Percentiles rank a stretch among this genome's conserved stretches.
Evolutionary conservation across 805 yeast species (phyloP).

Genomic region (Kazachstania africana): DNA sequence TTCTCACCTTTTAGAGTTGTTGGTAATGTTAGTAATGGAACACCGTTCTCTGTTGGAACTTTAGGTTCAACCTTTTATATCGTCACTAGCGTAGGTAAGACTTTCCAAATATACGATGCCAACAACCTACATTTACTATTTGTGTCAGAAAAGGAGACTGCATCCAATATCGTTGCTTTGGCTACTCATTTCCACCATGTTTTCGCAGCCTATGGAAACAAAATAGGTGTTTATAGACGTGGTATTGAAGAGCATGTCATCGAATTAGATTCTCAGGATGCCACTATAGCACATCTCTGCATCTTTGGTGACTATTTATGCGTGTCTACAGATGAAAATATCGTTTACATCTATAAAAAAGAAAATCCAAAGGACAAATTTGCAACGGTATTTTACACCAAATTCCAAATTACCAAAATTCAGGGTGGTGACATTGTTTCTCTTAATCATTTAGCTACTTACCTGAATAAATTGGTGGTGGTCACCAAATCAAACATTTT

Average conservation of each 20-base stretch:
- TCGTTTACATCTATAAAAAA: conserved; percentile 45
- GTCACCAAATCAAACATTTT: conserved; percentile 57
- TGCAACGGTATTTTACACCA: conserved; percentile 56
- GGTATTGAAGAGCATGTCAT: conserved; percentile 45
- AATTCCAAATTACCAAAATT: conserved; percentile 42
- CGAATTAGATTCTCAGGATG: conserved; percentile 26
- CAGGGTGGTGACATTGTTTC: conserved; percentile 54
- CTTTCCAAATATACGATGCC: conserved; percentile 90
- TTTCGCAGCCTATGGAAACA: conserved; percentile 61
- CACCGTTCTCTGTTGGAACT: conserved; percentile 81
- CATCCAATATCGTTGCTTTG: conserved; percentile 54
- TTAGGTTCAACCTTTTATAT: conserved; percentile 80
- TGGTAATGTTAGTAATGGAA: conserved; percentile 80
- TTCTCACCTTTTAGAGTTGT: conserved; percentile 82
- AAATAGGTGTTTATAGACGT: conserved; percentile 69
- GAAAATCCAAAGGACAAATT: conserved; percentile 26
- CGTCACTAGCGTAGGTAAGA: conserved; percentile 79
- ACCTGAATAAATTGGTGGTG: conserved; percentile 75
- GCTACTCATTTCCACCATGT: conserved; percentile 77
- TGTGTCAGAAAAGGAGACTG: conserved; percentile 72
- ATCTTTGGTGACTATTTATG: conserved; percentile 74
- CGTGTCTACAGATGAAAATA: conserved; percentile 36
- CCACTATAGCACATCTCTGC: conserved; percentile 36
- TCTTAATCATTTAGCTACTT: conserved; percentile 72
- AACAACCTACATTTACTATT: conserved; percentile 74